phyloP scores from a whole-genome alignment of 2,329 filamentous ascomycete species.

The Hypoxylon sp. region DNA sequence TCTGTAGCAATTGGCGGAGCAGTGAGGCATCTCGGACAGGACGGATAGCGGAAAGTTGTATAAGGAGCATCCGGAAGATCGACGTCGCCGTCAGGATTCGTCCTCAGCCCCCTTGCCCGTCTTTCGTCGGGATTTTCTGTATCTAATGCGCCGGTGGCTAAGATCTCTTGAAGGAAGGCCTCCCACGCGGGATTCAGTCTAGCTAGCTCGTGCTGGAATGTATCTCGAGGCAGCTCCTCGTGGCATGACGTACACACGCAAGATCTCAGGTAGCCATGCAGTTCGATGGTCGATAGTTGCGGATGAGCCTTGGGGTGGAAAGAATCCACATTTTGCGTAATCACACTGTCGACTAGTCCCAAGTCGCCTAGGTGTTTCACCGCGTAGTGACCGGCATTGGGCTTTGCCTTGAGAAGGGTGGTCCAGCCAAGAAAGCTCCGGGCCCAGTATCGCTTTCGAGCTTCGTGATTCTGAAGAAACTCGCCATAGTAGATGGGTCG shows the following conservation, averaged over 20 bases:
- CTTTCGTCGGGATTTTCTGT: conserved; percentile 81
- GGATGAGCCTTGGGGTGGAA: conserved; percentile 87
- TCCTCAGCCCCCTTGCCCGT: conserved; percentile 75
- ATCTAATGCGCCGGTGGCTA: conserved; percentile 79
- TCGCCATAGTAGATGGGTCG: conserved; percentile 94
- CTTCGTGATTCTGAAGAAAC: conserved; percentile 83
- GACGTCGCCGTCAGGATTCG: conserved; percentile 95
- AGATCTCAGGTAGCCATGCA: conserved; percentile 90
- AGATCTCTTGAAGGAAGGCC: conserved; percentile 76
- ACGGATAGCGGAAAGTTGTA: conserved; percentile 88
- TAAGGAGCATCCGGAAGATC: conserved; percentile 90
- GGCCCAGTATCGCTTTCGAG: conserved; percentile 94
- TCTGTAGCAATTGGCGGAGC: conserved; percentile 68
- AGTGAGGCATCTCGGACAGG: conserved; percentile 83
- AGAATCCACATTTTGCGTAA: conserved; percentile 98
- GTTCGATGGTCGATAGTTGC: conserved; percentile 78
- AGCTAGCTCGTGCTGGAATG: conserved; percentile 81
- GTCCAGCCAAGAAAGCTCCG: conserved; percentile 94
- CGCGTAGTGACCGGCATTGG: conserved; percentile 84
- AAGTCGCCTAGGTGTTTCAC: conserved; percentile 77
- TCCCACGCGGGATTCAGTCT: conserved; percentile 89
- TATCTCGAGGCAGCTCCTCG: conserved; percentile 74
- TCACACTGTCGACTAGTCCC: conserved; percentile 78
- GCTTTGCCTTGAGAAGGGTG: conserved; percentile 79
- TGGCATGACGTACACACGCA: conserved; percentile 84